Base-by-base conservation (phyloP, 257 asterid genomes). In the Plectranthus barbatus region DNA sequence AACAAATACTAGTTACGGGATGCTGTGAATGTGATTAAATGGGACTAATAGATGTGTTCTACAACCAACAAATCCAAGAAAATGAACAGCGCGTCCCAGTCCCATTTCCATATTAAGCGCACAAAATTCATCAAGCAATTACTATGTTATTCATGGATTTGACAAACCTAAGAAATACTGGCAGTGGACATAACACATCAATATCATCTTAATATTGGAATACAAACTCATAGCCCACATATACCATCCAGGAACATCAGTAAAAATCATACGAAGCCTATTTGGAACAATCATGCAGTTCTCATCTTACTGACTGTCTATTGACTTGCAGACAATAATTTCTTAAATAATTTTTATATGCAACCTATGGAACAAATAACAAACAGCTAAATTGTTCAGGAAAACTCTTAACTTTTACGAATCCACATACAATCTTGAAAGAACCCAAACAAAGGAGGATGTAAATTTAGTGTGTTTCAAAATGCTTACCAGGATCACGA, bases 401-500 rank as follows among this genome's bases (percentile, higher is more conserved):
- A 33, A 31, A 26, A 54, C 3, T 45, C 20, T 37, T 23, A 17
- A 10, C 23, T 49, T 61, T 5, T 24, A 24, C 36, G 3, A 61
- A 53, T 52, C 24, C 39, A 19, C 67, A 60, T 42, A 47, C 3
- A 20, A 33, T 47, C 55, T 39, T 24, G 40, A 42, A 47, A 12
- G 62, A 47, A 47, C 52, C 8, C 34, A 39, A 26, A 26, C 2
- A 2, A 26, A 64, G 7, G 24, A 50, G 23, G 7, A 56, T 5
- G n/a, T 66, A 18, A 33, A 14, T 6, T 34, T 1, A 5, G 5
- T 5, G 31, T 26, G 31, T 26, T 41, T 45, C 47, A 40, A 72
- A 70, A 60, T 48, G 64, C 86, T 83, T 52, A 93, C 97, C 86
- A 36, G 96, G 97, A 81, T 93, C 95, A 82, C 96, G 99, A 13